Percentiles rank a stretch among this genome's conserved stretches.
These are phyloP conservation scores for Citrus unshiu DNA, from an alignment of 345 rosid genomes.

Conservation along the genomic window DNA sequence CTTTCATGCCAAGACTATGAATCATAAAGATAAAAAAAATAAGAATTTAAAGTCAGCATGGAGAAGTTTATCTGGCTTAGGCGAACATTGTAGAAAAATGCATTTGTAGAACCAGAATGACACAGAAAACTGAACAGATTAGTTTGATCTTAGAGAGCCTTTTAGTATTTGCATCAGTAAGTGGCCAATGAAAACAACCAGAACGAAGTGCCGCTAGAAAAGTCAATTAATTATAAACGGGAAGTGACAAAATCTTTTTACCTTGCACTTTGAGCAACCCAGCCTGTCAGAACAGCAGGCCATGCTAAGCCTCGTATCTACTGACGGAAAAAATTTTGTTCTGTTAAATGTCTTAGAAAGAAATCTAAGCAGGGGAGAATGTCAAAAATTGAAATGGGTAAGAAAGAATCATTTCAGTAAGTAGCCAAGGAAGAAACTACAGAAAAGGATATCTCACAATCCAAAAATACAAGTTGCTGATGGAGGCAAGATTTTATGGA, in stretches of 20 bases:
- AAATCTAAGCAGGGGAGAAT: constrained; percentile 13
- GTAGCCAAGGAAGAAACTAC: background rate
- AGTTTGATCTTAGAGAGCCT: background rate
- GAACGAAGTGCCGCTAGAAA: background rate
- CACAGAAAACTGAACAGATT: background rate
- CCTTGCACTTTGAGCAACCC: constrained; percentile 99
- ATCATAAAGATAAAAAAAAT: background rate
- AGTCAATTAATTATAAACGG: constrained; percentile 12
- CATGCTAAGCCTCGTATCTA: constrained; percentile 94
- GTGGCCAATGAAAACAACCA: background rate
- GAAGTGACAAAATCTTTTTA: constrained; percentile 21
- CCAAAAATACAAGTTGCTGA: background rate
- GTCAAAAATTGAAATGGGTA: background rate
- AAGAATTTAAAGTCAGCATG: background rate
- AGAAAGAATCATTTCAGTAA: background rate
- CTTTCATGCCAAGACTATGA: constrained; percentile 95
- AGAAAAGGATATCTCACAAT: too few relatives aligned
- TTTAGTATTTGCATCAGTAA: background rate
- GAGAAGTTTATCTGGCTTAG: background rate
- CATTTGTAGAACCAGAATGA: background rate
- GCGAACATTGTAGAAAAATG: background rate
- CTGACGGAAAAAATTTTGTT: constrained; percentile 3
- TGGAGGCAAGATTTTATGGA: background rate
- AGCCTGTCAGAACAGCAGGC: constrained; percentile 86
- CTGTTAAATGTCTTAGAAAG: constrained; percentile 11